Evolutionary conservation across 2,329 filamentous ascomycete genomes (phyloP), one percentile per base, ranked within the genome.

Genomic region (Teratosphaeriaceae sp.): DNA sequence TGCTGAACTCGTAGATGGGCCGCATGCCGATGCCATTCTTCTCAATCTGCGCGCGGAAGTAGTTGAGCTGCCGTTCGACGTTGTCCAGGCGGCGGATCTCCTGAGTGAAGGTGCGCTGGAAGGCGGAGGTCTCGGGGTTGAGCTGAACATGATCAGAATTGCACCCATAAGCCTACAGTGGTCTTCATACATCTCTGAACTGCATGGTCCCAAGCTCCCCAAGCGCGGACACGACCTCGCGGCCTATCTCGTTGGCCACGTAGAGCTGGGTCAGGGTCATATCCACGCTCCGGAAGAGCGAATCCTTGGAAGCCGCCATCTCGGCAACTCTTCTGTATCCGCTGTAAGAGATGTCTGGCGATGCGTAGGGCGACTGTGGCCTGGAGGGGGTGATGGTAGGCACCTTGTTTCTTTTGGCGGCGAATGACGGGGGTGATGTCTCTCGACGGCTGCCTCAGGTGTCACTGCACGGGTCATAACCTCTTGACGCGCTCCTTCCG

Each of bases 201-300:
- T 97, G 89, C 66, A 97, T 89, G 60, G 92, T 79, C 45, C 92
- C 92, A 61, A 98, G 79, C 77, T 98, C 92, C 63, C 92, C 92
- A 53, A 98, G 75, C 44, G 90, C 90, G 63, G 89, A 95, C 51
- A 97, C 89, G 59, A 96, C 90, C 73, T 98, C 94, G 64, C 92
- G 82, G 58, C 92, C 90, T 58, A 98, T 97, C 76, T 98, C 92
- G 66, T 96, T 97, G 62, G 92, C 88, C 61, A 98, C 94, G 72
- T 97, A 98, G 62, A 98, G 84, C 82, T 98, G 92, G 63, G 94
- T 94, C 84, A 98, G 84, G 78, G 88, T 96, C 92, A 98, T 98
- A 70, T 96, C 87, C 86, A 88, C 87, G 66, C 92, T 98, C 79
- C 94, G 90, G 82, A 98, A 97, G 75, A 96, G 86, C 69, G 89